Evolutionary conservation across 1,284 basidiomycete genomes (phyloP).

Genomic region (Ceratobasidium sp.): DNA sequence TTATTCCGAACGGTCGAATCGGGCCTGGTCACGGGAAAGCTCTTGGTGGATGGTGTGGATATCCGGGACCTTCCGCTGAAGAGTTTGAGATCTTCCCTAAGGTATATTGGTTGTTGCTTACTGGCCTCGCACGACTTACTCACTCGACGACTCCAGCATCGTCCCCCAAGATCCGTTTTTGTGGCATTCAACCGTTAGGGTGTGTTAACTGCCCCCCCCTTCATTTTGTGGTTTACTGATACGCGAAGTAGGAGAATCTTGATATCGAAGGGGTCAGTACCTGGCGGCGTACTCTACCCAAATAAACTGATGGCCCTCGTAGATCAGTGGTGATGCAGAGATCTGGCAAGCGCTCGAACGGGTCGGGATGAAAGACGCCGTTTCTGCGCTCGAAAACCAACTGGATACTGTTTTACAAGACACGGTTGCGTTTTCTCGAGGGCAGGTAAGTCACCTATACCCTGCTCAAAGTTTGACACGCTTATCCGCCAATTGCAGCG

Average conservation of each 20-base stretch:
- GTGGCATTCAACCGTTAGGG: constrained; percentile 20
- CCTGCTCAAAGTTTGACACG: too few relatives aligned
- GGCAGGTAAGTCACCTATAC: background rate
- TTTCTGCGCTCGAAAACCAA: constrained; percentile 8
- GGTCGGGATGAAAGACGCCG: constrained; percentile 13
- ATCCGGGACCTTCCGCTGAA: background rate
- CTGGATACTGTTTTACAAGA: constrained; percentile 16
- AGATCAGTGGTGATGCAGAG: background rate
- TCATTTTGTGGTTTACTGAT: background rate
- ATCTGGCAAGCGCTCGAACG: constrained; percentile 34
- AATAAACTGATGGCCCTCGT: background rate
- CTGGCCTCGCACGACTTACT: background rate
- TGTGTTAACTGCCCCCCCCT: background rate
- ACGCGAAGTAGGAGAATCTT: constrained; percentile 6
- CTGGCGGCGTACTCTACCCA: background rate
- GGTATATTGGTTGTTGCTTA: background rate
- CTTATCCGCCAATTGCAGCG: background rate
- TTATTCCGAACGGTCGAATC: constrained; percentile 21
- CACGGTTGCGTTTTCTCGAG: constrained; percentile 5
- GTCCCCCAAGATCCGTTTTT: constrained; percentile 30
- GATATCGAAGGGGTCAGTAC: constrained; percentile 17
- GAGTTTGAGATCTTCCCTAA: constrained; percentile 3
- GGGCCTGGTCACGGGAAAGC: background rate
- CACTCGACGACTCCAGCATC: background rate
- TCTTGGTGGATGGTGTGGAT: background rate